Evolutionary conservation across 177 flowering plant genomes (phyloP).

Genomic region (Vitis hybrid): DNA sequence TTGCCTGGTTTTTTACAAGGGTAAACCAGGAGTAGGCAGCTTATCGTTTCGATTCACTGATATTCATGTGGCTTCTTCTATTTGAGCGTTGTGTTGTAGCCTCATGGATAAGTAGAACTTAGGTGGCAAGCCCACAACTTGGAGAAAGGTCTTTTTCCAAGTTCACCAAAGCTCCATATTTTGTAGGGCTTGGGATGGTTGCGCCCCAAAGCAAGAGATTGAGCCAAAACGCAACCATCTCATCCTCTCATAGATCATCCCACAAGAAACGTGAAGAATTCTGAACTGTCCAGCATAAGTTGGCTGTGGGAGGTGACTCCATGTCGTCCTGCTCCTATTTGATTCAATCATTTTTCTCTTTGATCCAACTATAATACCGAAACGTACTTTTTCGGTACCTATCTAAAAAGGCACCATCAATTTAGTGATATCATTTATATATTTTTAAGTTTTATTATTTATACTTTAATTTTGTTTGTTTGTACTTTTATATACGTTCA

Average conservation of each 20-base stretch:
- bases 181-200: constrained; percentile 1
- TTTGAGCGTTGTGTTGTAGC: neutral
- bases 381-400: too few species aligned
- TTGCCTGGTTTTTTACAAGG: too few species aligned
- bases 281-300: constrained; percentile 14
- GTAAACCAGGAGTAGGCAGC: neutral
- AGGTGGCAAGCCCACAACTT: neutral
- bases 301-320: constrained; percentile 10
- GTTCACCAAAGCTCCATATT: neutral
- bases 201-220: neutral
- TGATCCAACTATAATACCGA: too few species aligned
- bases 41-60: neutral
- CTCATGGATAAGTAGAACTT: neutral
- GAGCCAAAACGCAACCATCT: neutral
- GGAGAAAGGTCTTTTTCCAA: neutral
- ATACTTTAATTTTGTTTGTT: too few species aligned
- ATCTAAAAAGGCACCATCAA: too few species aligned
- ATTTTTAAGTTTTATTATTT: too few species aligned
- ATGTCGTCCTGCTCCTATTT: neutral
- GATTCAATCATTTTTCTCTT: constrained; percentile 5
- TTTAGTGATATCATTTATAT: too few species aligned
- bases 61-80: neutral
- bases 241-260: constrained; percentile 4
- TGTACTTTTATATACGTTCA: too few species aligned
- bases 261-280: constrained; percentile 1